Percentiles rank a stretch among this genome's conserved stretches.
These are phyloP conservation scores for Crucihimalaya himalaica DNA, from an alignment of 345 rosid species.

Conservation along the genomic window DNA sequence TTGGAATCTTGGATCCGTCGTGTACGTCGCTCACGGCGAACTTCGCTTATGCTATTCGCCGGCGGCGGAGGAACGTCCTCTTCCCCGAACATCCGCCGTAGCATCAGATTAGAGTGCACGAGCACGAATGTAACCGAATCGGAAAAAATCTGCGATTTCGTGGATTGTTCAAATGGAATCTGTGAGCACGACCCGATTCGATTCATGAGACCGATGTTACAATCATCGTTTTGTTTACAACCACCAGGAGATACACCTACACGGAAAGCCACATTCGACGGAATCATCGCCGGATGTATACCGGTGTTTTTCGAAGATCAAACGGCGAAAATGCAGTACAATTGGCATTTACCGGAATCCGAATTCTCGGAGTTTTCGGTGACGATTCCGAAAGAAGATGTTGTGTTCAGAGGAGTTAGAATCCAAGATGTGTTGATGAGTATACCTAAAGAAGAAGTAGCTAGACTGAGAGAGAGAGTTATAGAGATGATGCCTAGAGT, in stretches of 20 bases:
- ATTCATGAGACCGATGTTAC: slow-evolving; percentile 80
- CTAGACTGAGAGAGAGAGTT: slow-evolving; percentile 69
- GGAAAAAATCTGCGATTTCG: slow-evolving; percentile 59
- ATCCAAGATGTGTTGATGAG: slow-evolving; percentile 71
- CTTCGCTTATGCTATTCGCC: slow-evolving; percentile 69
- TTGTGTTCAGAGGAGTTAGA: slow-evolving; percentile 65
- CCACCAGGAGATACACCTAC: slow-evolving; percentile 96
- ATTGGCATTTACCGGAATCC: slow-evolving; percentile 73
- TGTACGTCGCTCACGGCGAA: slow-evolving; percentile 58
- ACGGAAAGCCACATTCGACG: slow-evolving; percentile 77
- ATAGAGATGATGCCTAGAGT: slow-evolving; percentile 72
- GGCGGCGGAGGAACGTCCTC: slow-evolving; percentile 79
- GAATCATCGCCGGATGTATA: slow-evolving; percentile 80
- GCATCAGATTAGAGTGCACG: slow-evolving; percentile 79
- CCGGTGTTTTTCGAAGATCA: slow-evolving; percentile 93
- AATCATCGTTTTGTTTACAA: slow-evolving; percentile 76
- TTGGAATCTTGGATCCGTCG: slow-evolving; percentile 71
- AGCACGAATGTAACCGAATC: slow-evolving; percentile 22
- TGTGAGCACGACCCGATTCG: slow-evolving; percentile 90
- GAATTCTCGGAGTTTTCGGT: slow-evolving; percentile 61
- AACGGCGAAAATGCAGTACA: slow-evolving; percentile 68
- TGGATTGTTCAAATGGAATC: slow-evolving; percentile 85
- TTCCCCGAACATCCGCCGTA: slow-evolving; percentile 69
- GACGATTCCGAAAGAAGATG: slow-evolving; percentile 77
- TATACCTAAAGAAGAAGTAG: slow-evolving; percentile 61